These are phyloP conservation scores for Fusarium sp. DNA, from an alignment of 2,329 filamentous ascomycete species.

Conservation along the genomic window DNA sequence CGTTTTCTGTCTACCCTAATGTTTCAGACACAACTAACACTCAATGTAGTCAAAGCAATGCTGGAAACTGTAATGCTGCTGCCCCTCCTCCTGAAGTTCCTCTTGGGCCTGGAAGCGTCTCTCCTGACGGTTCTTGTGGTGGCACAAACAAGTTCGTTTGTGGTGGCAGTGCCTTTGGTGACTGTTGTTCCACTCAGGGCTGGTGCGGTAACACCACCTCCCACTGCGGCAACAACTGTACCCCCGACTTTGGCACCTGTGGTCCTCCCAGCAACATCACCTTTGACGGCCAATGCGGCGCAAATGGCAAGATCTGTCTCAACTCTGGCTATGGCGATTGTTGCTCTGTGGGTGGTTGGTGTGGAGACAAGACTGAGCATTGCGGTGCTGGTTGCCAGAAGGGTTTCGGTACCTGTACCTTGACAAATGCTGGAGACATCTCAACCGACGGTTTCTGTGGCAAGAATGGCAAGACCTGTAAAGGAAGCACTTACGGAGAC, in stretches of 20 bases:
- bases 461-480: conserved; percentile 7
- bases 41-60: neutral
- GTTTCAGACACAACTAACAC: neutral
- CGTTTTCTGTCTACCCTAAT: neutral
- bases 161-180: neutral
- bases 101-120: conserved; percentile 3
- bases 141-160: conserved; percentile 12
- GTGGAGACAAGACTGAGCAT: neutral
- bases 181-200: neutral
- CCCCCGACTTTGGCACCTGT: neutral
- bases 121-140: conserved; percentile 13
- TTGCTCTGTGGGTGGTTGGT: neutral
- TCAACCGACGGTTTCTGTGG: conserved; percentile 9
- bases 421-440: neutral
- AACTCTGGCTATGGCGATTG: conserved; percentile 5
- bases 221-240: conserved; percentile 4
- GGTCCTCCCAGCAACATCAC: conserved; percentile 8
- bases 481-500: neutral
- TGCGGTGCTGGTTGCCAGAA: conserved; percentile 5
- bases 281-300: neutral
- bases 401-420: neutral
- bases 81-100: neutral
- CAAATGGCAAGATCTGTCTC: conserved; percentile 1
- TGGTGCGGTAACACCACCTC: conserved; percentile 12
- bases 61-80: conserved; percentile 18